phyloP scores from a whole-genome alignment of 1,139 yeast species.

The Candida neerlandica region DNA sequence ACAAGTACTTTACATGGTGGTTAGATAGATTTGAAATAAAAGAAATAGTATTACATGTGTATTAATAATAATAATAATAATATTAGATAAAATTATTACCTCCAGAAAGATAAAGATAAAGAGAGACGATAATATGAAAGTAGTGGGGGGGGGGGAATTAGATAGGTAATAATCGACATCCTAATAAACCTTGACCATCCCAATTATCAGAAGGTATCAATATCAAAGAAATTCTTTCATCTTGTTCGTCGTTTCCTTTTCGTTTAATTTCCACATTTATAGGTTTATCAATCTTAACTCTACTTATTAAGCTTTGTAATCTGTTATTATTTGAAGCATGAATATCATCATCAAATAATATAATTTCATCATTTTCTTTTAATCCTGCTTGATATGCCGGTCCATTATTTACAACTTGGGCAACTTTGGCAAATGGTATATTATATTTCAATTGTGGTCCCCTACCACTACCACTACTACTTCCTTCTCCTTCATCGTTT shows the following conservation, averaged over 20 bases:
- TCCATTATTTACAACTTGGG: constrained; percentile 47
- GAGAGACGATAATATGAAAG: not conserved
- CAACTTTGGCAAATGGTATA: constrained; percentile 62
- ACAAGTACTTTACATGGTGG: constrained; percentile 97
- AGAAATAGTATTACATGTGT: not conserved
- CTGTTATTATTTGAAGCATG: constrained; percentile 55
- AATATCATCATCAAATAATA: constrained; percentile 51
- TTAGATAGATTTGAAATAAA: constrained; percentile 53
- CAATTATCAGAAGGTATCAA: constrained; percentile 60
- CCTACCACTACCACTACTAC: not conserved
- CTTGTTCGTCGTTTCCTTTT: constrained; percentile 11
- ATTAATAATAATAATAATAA: not conserved
- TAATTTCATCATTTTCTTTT: constrained; percentile 49
- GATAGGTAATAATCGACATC: constrained; percentile 63
- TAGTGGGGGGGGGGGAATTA: constrained; percentile 18
- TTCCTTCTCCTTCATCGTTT: not conserved
- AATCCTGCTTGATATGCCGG: constrained; percentile 52
- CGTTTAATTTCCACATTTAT: constrained; percentile 42
- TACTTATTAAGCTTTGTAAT: constrained; percentile 39
- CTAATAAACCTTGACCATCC: constrained; percentile 74
- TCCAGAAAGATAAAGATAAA: no score
- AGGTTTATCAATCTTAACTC: constrained; percentile 30
- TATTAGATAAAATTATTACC: no score
- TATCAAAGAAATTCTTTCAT: constrained; percentile 23
- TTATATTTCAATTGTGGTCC: constrained; percentile 2